These are phyloP conservation scores for Diplotaxis tenuifolia DNA, from an alignment of 345 rosid genomes.

Conservation along the genomic window DNA sequence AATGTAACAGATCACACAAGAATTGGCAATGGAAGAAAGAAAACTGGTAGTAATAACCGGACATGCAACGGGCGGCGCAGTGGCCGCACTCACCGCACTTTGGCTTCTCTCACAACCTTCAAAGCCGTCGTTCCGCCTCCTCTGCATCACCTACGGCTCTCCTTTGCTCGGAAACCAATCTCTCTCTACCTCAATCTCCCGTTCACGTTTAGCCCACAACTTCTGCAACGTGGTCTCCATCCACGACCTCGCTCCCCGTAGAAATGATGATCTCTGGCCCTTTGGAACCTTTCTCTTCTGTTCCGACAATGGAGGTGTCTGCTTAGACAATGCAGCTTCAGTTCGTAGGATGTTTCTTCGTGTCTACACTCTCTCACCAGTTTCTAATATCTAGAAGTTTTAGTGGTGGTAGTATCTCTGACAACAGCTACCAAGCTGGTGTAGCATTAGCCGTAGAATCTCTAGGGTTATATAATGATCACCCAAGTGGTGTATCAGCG, in stretches of 20 bases:
- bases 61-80: slow-evolving; percentile 69
- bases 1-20: slow-evolving; percentile 22
- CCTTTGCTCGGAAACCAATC: slow-evolving; percentile 71
- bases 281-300: slow-evolving; percentile 70
- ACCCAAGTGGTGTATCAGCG: slow-evolving; percentile 33
- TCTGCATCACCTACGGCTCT: slow-evolving; percentile 84
- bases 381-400: slow-evolving; percentile 47
- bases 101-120: slow-evolving; percentile 63
- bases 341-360: slow-evolving; percentile 52
- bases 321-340: slow-evolving; percentile 58
- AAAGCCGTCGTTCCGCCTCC: slow-evolving; percentile 33
- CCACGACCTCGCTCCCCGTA: slow-evolving; percentile 54
- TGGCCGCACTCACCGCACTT: slow-evolving; percentile 67
- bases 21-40: slow-evolving; percentile 23
- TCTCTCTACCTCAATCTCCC: slow-evolving; percentile 56
- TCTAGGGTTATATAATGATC: slow-evolving; percentile 48
- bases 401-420: slow-evolving; percentile 37
- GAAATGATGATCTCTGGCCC: slow-evolving; percentile 46
- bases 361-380: slow-evolving; percentile 39
- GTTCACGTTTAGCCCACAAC: slow-evolving; percentile 61
- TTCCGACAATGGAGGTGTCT: slow-evolving; percentile 68
- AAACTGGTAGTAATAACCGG: slow-evolving; percentile 70
- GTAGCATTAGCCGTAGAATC: slow-evolving; percentile 66
- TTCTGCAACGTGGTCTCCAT: slow-evolving; percentile 67
- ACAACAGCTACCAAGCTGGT: slow-evolving; percentile 62